Evolutionary conservation across 331 rosid species (phyloP).

Genomic region (Ulmus americana): DNA sequence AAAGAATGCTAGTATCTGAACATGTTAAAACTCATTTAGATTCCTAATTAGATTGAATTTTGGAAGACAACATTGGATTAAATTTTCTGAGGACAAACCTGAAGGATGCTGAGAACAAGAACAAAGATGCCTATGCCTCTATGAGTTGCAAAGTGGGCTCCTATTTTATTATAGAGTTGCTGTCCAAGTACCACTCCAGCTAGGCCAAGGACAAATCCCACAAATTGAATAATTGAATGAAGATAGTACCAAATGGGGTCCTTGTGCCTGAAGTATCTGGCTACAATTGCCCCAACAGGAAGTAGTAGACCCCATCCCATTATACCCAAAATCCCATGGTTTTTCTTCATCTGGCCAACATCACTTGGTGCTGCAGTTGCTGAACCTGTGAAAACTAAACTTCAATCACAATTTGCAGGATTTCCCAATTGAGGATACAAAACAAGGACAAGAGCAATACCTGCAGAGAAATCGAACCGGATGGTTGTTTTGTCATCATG

Average conservation of each 20-base stretch:
- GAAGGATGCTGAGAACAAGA: constrained; percentile 75
- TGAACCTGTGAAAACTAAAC: constrained; percentile 37
- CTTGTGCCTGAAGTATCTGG: constrained; percentile 87
- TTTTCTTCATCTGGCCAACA: constrained; percentile 58
- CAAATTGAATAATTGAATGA: constrained; percentile 71
- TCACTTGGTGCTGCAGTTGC: constrained; percentile 34
- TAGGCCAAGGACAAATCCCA: constrained; percentile 74
- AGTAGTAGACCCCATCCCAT: constrained; percentile 89
- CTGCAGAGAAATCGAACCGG: constrained; percentile 73
- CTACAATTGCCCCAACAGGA: constrained; percentile 82
- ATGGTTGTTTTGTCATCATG: constrained; percentile 67
- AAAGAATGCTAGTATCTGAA: constrained; percentile 49
- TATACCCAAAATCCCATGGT: constrained; percentile 78
- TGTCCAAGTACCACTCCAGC: constrained; percentile 74
- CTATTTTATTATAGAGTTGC: constrained; percentile 55
- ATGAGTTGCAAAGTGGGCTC: constrained; percentile 67
- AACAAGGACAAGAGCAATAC: constrained; percentile 25
- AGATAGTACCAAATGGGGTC: constrained; percentile 95
- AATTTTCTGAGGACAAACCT: constrained; percentile 42
- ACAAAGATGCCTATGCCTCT: constrained; percentile 70
- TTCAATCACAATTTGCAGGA: not conserved
- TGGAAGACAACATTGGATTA: not conserved
- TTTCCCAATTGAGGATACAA: not conserved
- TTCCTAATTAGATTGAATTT: constrained; percentile 1
- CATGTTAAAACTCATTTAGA: not conserved